Evolutionary conservation across 2,329 filamentous ascomycete genomes (phyloP).

Genomic region (Fusarium floridanum): DNA sequence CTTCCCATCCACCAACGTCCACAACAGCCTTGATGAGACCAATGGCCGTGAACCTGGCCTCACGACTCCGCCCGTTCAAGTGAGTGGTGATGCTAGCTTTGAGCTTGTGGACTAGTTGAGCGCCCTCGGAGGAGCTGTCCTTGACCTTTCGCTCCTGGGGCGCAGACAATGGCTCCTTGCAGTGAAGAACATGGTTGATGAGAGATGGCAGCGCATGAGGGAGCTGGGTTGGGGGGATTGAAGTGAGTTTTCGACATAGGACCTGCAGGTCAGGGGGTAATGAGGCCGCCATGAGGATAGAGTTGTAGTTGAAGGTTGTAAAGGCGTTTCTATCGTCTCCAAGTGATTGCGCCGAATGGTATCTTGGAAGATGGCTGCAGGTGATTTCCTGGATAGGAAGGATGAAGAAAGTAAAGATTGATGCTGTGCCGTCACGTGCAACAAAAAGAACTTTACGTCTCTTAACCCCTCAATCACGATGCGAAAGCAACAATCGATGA

Average conservation of each 20-base stretch:
- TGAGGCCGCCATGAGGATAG: conserved; percentile 48
- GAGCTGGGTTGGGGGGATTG: conserved; percentile 78
- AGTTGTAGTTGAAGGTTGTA: not conserved
- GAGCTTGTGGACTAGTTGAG: conserved; percentile 83
- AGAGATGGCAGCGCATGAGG: conserved; percentile 80
- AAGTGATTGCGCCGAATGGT: conserved; percentile 27
- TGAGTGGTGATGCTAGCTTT: conserved; percentile 83
- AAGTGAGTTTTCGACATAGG: conserved; percentile 77
- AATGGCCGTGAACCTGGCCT: conserved; percentile 83
- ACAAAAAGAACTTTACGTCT: not conserved
- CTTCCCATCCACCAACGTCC: conserved; percentile 88
- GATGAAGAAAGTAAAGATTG: conserved; percentile 15
- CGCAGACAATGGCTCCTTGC: conserved; percentile 72
- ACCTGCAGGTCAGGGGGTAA: conserved; percentile 71
- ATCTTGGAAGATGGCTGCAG: not conserved
- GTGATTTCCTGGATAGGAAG: conserved; percentile 6
- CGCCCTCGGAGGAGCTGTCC: conserved; percentile 71
- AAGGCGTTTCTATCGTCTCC: conserved; percentile 5
- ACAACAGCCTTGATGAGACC: conserved; percentile 84
- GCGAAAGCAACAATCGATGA: not conserved
- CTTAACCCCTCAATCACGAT: not conserved
- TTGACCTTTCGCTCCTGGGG: conserved; percentile 72
- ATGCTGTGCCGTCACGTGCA: conserved; percentile 15
- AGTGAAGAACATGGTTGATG: conserved; percentile 69
- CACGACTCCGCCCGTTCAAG: conserved; percentile 79